Evolutionary conservation across 1,284 basidiomycete species (phyloP).

Genomic region (Ceratobasidium papillatum): DNA sequence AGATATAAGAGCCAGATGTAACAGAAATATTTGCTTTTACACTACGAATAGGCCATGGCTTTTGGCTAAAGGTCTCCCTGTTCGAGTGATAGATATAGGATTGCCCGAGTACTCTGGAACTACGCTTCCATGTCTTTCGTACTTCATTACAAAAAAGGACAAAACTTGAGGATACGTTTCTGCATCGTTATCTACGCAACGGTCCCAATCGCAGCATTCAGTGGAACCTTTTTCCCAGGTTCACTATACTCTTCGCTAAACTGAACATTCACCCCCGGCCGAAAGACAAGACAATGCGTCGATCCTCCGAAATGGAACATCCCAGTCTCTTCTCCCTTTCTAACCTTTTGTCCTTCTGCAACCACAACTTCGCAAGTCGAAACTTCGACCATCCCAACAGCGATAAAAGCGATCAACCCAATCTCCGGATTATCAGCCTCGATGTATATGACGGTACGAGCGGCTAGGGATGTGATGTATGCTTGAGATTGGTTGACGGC

Average conservation of each 20-base stretch:
- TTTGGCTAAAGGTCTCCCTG: no score
- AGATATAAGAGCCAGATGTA: no score
- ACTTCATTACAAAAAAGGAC: no score
- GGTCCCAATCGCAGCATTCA: slow-evolving; percentile 5
- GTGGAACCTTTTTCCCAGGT: background rate
- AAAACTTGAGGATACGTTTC: no score
- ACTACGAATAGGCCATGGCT: no score
- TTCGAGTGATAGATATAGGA: no score
- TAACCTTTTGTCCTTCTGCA: slow-evolving; percentile 48
- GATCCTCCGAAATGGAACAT: slow-evolving; percentile 42
- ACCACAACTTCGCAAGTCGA: slow-evolving; percentile 60
- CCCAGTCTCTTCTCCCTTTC: slow-evolving; percentile 36
- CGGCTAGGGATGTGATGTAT: slow-evolving; percentile 54
- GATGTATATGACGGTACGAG: slow-evolving; percentile 64
- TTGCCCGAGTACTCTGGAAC: no score
- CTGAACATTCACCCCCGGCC: slow-evolving; percentile 25
- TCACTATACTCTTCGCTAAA: background rate
- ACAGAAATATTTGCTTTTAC: no score
- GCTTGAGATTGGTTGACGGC: slow-evolving; percentile 53
- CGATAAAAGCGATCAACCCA: slow-evolving; percentile 61
- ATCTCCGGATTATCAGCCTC: slow-evolving; percentile 60
- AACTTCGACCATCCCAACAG: slow-evolving; percentile 65
- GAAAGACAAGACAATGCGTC: slow-evolving; percentile 39
- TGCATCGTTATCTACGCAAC: background rate
- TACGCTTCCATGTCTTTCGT: no score